Conservation (phyloP, 2,329 filamentous ascomycete species). For the Phyllosticta capitalensis region DNA sequence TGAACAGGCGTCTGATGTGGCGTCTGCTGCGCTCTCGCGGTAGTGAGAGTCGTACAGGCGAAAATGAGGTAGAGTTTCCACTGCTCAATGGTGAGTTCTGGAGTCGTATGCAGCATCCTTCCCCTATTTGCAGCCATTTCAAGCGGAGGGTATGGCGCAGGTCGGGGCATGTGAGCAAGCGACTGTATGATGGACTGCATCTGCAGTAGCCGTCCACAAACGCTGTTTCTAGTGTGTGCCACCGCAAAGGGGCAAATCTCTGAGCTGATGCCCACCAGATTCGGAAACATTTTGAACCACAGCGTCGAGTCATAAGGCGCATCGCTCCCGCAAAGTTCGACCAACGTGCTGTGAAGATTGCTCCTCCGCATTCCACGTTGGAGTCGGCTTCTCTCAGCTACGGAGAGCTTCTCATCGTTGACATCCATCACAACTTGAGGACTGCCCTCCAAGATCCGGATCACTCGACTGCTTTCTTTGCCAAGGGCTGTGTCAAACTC, state of each 20-base stretch:
- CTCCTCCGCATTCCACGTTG: conserved; percentile 82
- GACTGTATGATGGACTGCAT: conserved; percentile 80
- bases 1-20: conserved; percentile 58
- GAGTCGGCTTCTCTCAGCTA: conserved; percentile 84
- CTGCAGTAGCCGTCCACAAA: conserved; percentile 84
- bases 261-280: conserved; percentile 81
- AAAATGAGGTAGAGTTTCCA: conserved; percentile 98
- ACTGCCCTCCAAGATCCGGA: conserved; percentile 84
- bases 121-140: conserved; percentile 52
- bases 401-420: conserved; percentile 81
- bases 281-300: conserved; percentile 98
- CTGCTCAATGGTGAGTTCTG: conserved; percentile 85
- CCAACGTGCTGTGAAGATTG: conserved; percentile 73
- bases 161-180: conserved; percentile 58
- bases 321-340: conserved; percentile 92
- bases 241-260: conserved; percentile 88
- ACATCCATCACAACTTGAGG: conserved; percentile 83
- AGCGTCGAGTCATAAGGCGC: conserved; percentile 88
- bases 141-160: conserved; percentile 46
- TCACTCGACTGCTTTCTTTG: conserved; percentile 71
- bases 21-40: conserved; percentile 58
- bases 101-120: conserved; percentile 55
- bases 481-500: conserved; percentile 88
- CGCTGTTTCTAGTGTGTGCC: conserved; percentile 78
- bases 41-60: conserved; percentile 88